Evolutionary conservation across 2,329 filamentous ascomycete genomes (phyloP).

Genomic region (Emericellopsis cladophorae): DNA sequence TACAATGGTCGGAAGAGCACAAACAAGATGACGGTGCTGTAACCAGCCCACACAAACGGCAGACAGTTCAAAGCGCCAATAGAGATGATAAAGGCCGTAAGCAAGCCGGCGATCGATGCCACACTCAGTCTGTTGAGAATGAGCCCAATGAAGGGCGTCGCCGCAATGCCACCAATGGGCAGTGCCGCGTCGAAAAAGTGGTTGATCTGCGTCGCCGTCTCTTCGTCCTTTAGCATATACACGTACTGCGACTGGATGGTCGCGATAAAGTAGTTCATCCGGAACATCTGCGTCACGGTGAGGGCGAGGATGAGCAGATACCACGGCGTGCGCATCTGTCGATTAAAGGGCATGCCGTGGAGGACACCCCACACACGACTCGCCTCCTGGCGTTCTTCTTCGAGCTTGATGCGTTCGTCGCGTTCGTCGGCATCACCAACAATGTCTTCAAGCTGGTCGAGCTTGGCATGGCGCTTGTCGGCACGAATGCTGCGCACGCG

Average conservation of each 20-base stretch:
- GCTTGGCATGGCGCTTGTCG: slow-evolving; percentile 39
- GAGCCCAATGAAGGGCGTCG: slow-evolving; percentile 59
- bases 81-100: slow-evolving; percentile 46
- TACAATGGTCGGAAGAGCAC: slow-evolving; percentile 64
- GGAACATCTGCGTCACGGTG: slow-evolving; percentile 44
- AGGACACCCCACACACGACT: slow-evolving; percentile 62
- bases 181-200: slow-evolving; percentile 35
- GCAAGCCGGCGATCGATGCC: slow-evolving; percentile 40
- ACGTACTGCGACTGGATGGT: slow-evolving; percentile 59
- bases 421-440: slow-evolving; percentile 43
- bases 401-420: slow-evolving; percentile 37
- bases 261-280: slow-evolving; percentile 61
- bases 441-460: slow-evolving; percentile 50
- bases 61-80: slow-evolving; percentile 52
- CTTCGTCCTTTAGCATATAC: slow-evolving; percentile 46
- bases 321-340: slow-evolving; percentile 58
- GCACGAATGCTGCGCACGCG: slow-evolving; percentile 28
- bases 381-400: slow-evolving; percentile 44
- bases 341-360: slow-evolving; percentile 48
- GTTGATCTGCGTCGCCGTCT: slow-evolving; percentile 20
- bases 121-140: slow-evolving; percentile 57
- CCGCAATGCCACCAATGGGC: slow-evolving; percentile 55
- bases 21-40: slow-evolving; percentile 55
- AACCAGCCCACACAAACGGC: slow-evolving; percentile 47
- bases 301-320: slow-evolving; percentile 59